These are phyloP conservation scores for Striga hermonthica DNA, from an alignment of 305 asterid species.

Conservation along the genomic window DNA sequence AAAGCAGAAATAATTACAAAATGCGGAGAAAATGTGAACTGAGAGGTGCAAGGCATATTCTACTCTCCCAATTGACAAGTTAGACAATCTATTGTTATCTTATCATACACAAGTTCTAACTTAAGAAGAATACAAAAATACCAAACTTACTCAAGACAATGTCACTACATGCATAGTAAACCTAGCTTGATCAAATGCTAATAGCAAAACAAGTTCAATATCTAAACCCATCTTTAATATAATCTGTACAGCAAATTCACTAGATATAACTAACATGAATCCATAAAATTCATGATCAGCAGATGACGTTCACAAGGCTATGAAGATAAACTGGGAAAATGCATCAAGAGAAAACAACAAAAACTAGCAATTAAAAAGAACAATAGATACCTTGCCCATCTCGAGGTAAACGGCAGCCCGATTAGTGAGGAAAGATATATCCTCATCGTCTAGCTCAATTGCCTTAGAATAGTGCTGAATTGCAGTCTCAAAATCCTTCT, in stretches of 20 bases:
- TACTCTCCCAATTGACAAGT: background rate
- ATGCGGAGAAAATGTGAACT: too few relatives aligned
- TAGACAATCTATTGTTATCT: background rate
- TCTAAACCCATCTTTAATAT: background rate
- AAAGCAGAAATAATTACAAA: background rate
- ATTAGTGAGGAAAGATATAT: constrained; percentile 75
- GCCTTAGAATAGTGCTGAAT: constrained; percentile 73
- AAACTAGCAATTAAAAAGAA: background rate
- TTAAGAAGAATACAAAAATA: background rate
- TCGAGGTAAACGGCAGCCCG: constrained; percentile 93
- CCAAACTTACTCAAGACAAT: background rate
- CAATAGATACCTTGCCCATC: constrained; percentile 65
- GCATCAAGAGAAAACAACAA: background rate
- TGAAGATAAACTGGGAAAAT: background rate
- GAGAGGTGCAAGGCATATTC: too few relatives aligned
- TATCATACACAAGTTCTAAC: background rate
- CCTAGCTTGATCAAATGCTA: background rate
- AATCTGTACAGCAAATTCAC: background rate
- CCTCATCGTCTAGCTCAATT: constrained; percentile 64
- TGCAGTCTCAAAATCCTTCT: constrained; percentile 87
- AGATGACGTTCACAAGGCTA: background rate
- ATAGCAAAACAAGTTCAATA: background rate
- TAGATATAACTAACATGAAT: background rate
- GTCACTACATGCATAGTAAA: background rate
- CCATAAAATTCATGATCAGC: background rate